Evolutionary conservation across 2,329 filamentous ascomycete species (phyloP).

Genomic region (Ophiostoma himal-ulmi): DNA sequence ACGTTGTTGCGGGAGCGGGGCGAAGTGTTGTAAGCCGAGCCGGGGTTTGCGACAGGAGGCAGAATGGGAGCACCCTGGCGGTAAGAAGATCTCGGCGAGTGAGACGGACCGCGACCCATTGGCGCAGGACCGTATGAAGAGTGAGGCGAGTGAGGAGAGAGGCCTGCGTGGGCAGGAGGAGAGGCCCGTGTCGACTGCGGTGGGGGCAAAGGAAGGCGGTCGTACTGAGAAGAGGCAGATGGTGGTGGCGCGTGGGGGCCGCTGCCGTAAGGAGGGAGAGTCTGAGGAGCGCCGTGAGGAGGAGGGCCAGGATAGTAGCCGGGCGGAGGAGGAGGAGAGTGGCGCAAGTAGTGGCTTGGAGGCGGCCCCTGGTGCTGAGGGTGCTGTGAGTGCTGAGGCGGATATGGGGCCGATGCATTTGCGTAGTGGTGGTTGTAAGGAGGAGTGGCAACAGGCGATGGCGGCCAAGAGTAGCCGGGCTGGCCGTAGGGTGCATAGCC

Average conservation of each 20-base stretch:
- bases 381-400: conserved; percentile 23
- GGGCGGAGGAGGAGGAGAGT: conserved; percentile 30
- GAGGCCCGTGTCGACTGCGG: conserved; percentile 19
- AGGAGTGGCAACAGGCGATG: conserved; percentile 51
- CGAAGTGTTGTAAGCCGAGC: conserved; percentile 14
- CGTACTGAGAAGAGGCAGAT: conserved; percentile 24
- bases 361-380: conserved; percentile 19
- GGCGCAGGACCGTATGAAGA: conserved; percentile 13
- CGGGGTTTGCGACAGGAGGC: conserved; percentile 20
- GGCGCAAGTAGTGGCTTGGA: conserved; percentile 27
- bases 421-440: conserved; percentile 47
- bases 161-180: conserved; percentile 12
- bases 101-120: neutral
- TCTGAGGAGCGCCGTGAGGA: conserved; percentile 1
- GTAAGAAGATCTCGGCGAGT: conserved; percentile 23
- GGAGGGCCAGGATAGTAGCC: conserved; percentile 27
- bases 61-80: conserved; percentile 22
- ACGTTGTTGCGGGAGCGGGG: conserved; percentile 20
- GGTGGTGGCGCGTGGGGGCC: conserved; percentile 18
- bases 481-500: conserved; percentile 36
- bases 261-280: conserved; percentile 23
- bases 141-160: conserved; percentile 10
- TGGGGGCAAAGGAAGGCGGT: conserved; percentile 22
- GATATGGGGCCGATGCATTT: conserved; percentile 32
- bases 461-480: conserved; percentile 48